Base-by-base conservation (phyloP, 179 eudicot species). In the Spergularia azorica region DNA sequence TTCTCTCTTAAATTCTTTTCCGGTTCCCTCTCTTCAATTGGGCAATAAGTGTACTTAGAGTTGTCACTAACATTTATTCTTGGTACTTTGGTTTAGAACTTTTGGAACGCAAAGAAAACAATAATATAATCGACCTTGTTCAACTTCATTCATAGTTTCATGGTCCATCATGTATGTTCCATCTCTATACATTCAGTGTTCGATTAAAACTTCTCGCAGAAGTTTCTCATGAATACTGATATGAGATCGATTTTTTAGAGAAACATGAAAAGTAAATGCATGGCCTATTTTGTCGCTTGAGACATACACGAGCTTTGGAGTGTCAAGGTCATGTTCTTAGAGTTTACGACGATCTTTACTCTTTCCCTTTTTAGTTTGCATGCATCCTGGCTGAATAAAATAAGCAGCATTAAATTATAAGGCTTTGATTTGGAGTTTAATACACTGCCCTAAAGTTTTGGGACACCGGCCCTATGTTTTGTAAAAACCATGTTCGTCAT, bases 261-360 rank as follows among this genome's bases (percentile, higher is more conserved):
- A 16, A 32, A 43, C 78, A 75, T 75, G 71, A 39, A 55, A 75
- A 75, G 71, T 65, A 41, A 39, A 78, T 78, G 72, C 75, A 59
- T 72, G 81, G 10, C 8, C 59, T 59, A 72, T 46, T 20, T 52
- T 36, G 13, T 52, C 52, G 60, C 60, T 69, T 51, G 1, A 14
- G 12, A 39, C 50, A 39, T 26, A 72, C 67, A 78, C 56, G 76
- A 78, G 56, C 51, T 78, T 63, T 64, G 51, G 13, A 56, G 61
- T 69, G 52, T 64, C 68, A 58, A 10, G 36, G 54, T 6, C 51
- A 51, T 52, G 36, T 52, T 39, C 18, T 16, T 38, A 54, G 63
- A 63, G 26, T 21, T 63, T 16, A 46, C 70, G 64, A 64, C 77
- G 41, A 38, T 58, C 41, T 55, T 79, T 67, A 59, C 73, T 55